Evolutionary conservation across 352 stramenopile genomes (phyloP), one percentile per base, ranked within the genome.

Genomic region (Lagenidium giganteum): DNA sequence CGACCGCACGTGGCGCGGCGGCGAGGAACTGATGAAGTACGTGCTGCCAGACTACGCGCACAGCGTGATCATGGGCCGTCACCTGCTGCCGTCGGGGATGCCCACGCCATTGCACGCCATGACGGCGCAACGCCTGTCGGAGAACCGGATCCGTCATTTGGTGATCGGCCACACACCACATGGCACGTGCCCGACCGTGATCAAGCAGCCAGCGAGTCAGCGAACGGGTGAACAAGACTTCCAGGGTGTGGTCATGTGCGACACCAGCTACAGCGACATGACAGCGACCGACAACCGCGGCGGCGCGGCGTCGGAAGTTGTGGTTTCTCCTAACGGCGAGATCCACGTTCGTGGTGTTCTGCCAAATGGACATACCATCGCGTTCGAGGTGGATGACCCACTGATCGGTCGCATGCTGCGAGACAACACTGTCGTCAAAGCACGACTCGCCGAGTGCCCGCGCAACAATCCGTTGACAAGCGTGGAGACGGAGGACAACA

Each of bases 141-240:
- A 80, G 20, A 68, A 77, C 43, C 74, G 71, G 8, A 89, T 96
- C 57, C 64, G 67, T 23, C 66, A 81, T 17, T 61, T 96, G 7
- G 66, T 96, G 23, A 71, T 95, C 22, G 87, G 87, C 1, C 87
- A 96, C 46, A 93, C 87, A 37, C 87, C 87, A 22, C 87, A 93
- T 27, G 85, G 87, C 12, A 92, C 89, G 57, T 91, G 73, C 46
- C 85, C 87, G 17, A 89, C 87, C 0, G 67, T 96, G 16, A 60
- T 85, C 28, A 83, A 83, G 35, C 73, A 86, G 32, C 37, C 31
- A 57, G 25, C 11, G 54, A 50, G 51, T 35, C 27, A 33, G 30
- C 46, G 39, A 29, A 27, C 36, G 23, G 38, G 12, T 27, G 41
- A 42, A 23, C 51, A 57, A 17, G 47, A 36, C 8, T 84, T 92